These are phyloP conservation scores for Remersonia thermophila DNA, from an alignment of 2,329 filamentous ascomycete genomes.

Conservation along the genomic window DNA sequence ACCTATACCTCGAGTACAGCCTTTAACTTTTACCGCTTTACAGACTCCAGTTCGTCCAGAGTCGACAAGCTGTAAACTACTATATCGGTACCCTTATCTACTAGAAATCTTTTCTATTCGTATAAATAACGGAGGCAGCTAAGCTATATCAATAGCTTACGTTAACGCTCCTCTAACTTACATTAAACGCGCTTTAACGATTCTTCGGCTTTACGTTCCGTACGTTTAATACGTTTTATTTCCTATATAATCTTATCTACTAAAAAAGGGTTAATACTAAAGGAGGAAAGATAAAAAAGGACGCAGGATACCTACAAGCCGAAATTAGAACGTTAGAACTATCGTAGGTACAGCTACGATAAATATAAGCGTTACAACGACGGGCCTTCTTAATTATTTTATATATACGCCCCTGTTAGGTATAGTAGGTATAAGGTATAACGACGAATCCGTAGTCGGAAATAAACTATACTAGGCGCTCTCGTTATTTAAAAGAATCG, in stretches of 20 bases:
- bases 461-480: no score
- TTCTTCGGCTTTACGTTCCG: neutral
- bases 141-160: neutral
- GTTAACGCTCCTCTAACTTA: no score
- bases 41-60: neutral
- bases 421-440: neutral
- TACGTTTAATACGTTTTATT: neutral
- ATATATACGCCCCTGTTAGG: neutral
- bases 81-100: neutral
- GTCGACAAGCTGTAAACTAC: neutral
- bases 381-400: neutral
- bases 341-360: neutral
- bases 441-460: neutral
- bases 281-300: neutral
- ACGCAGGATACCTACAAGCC: neutral
- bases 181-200: neutral
- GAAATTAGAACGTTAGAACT: neutral
- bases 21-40: neutral
- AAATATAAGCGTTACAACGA: neutral
- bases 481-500: neutral
- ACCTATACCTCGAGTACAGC: no score
- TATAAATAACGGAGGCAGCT: neutral
- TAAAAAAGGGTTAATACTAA: neutral
- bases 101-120: neutral
- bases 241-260: neutral